phyloP scores from a whole-genome alignment of 176 grass and related monocot genomes.

The Tillandsia leiboldiana region DNA sequence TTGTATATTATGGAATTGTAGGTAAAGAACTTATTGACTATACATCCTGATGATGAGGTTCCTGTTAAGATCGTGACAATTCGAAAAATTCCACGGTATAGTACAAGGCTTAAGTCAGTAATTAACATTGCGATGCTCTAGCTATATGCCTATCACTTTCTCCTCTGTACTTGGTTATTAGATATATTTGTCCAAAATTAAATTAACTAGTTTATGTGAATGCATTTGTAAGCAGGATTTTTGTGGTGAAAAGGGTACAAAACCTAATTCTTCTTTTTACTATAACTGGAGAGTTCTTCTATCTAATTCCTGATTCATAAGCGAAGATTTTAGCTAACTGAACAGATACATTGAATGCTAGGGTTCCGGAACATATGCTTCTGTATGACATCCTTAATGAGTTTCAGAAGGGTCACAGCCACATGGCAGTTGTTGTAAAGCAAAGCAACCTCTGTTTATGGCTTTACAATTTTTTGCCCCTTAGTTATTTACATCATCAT shows the following conservation, averaged over 20 bases:
- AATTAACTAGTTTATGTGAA: too few species aligned
- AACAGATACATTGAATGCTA: constrained; percentile 23
- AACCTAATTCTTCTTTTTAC: too few species aligned
- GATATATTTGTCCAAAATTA: too few species aligned
- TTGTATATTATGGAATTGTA: constrained; percentile 28
- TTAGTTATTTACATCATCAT: too few species aligned
- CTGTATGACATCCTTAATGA: constrained; percentile 98
- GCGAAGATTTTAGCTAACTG: too few species aligned
- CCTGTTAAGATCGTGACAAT: constrained; percentile 73
- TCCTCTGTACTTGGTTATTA: too few species aligned
- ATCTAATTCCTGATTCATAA: neutral
- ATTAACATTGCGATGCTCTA: too few species aligned
- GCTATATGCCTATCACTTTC: too few species aligned
- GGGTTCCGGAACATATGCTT: constrained; percentile 77
- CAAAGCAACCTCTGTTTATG: constrained; percentile 29
- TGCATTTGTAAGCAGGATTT: too few species aligned
- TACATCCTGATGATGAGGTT: constrained; percentile 48
- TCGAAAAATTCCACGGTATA: constrained; percentile 82
- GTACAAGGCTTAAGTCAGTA: neutral
- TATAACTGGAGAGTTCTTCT: too few species aligned
- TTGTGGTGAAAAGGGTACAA: too few species aligned
- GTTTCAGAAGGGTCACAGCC: constrained; percentile 97
- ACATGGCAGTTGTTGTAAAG: constrained; percentile 87
- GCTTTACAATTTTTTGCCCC: too few species aligned
- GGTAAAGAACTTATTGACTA: constrained; percentile 87